phyloP scores from a whole-genome alignment of 2,329 filamentous ascomycete species.

The Colletotrichum neosansevieriae region DNA sequence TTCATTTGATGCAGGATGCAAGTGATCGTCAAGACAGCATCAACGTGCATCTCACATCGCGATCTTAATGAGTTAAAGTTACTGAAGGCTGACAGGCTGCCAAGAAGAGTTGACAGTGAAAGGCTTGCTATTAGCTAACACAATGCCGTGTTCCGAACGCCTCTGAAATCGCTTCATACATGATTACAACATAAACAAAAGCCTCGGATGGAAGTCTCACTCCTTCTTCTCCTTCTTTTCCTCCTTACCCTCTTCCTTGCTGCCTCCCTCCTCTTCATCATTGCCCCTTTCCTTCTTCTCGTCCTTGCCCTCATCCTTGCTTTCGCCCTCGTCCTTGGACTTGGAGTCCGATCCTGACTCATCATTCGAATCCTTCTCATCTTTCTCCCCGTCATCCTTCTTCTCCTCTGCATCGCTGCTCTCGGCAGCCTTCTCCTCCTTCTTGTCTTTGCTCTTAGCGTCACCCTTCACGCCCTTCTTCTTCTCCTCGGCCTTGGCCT shows the following conservation, averaged over 20 bases:
- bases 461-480: constrained; percentile 44
- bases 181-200: neutral
- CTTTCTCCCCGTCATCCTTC: neutral
- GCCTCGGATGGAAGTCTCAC: neutral
- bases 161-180: neutral
- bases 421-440: constrained; percentile 42
- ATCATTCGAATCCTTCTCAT: constrained; percentile 8
- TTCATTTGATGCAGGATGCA: too few relatives aligned
- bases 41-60: too few relatives aligned
- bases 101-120: neutral
- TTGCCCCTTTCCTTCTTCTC: constrained; percentile 31
- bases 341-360: constrained; percentile 9
- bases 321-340: constrained; percentile 40
- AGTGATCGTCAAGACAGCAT: too few relatives aligned
- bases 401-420: constrained; percentile 41
- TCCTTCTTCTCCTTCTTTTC: constrained; percentile 42
- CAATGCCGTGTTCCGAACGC: constrained; percentile 7
- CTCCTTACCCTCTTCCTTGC: constrained; percentile 46
- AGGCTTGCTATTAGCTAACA: neutral
- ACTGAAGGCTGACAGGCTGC: too few relatives aligned
- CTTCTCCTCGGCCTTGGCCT: constrained; percentile 46
- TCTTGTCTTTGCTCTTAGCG: constrained; percentile 42
- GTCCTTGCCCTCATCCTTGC: constrained; percentile 46
- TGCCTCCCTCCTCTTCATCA: too few relatives aligned
- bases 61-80: too few relatives aligned